These are phyloP conservation scores for Claviceps quebecensis DNA, from an alignment of 2,329 filamentous ascomycete genomes.

Conservation along the genomic window DNA sequence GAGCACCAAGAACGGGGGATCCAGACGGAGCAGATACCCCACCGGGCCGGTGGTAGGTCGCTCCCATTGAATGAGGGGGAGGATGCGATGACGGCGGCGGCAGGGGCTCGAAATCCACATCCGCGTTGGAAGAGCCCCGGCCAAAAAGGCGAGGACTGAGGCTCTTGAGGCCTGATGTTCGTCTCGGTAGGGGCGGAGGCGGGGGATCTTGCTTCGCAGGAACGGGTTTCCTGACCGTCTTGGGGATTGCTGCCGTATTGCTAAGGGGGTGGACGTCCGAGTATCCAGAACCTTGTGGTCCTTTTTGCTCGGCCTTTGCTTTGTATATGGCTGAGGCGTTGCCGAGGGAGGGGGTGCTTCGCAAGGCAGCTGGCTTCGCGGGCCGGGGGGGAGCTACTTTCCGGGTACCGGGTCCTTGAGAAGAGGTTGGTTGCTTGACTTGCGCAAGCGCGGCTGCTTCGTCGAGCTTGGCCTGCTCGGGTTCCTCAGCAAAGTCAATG, in stretches of 20 bases:
- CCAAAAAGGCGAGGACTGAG: slow-evolving; percentile 18
- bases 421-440: slow-evolving; percentile 11
- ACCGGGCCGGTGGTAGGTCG: slow-evolving; percentile 14
- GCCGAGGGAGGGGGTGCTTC: slow-evolving; percentile 25
- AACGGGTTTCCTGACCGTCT: slow-evolving; percentile 19
- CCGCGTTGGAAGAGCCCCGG: slow-evolving; percentile 23
- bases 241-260: slow-evolving; percentile 14
- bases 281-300: slow-evolving; percentile 16
- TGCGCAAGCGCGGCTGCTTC: slow-evolving; percentile 20
- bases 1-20: slow-evolving; percentile 21
- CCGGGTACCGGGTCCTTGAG: slow-evolving; percentile 15
- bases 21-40: slow-evolving; percentile 20
- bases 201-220: slow-evolving; percentile 15
- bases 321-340: not conserved
- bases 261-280: slow-evolving; percentile 18
- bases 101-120: slow-evolving; percentile 27
- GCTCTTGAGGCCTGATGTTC: slow-evolving; percentile 25
- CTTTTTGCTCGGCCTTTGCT: slow-evolving; percentile 14
- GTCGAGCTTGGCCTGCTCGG: slow-evolving; percentile 23
- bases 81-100: slow-evolving; percentile 16
- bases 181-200: slow-evolving; percentile 33
- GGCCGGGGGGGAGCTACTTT: slow-evolving; percentile 39
- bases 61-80: slow-evolving; percentile 5
- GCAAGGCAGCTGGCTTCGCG: slow-evolving; percentile 41
- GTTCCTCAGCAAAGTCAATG: slow-evolving; percentile 46